Conservation (phyloP, 2,329 filamentous ascomycete genomes). For the Talaromyces islandicus region DNA sequence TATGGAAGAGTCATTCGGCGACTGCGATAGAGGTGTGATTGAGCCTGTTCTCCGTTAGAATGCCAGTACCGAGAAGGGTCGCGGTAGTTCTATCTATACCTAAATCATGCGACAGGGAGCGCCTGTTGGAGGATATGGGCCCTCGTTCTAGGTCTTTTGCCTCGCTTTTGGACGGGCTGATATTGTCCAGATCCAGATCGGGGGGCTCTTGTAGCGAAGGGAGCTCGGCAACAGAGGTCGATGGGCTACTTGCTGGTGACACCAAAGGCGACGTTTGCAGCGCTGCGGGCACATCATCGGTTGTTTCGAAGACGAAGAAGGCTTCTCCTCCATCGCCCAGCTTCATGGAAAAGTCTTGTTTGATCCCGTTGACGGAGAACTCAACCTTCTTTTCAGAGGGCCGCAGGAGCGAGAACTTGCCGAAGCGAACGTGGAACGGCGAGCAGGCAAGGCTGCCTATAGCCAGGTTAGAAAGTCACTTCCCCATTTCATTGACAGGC, state of each 20-base stretch:
- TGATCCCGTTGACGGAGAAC: constrained; percentile 87
- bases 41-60: constrained; percentile 21
- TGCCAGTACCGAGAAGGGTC: neutral
- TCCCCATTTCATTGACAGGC: neutral
- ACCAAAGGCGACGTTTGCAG: constrained; percentile 92
- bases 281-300: constrained; percentile 82
- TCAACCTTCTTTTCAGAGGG: constrained; percentile 99
- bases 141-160: constrained; percentile 20
- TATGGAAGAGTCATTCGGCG: constrained; percentile 26
- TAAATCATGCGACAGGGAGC: constrained; percentile 8
- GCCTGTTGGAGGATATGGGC: constrained; percentile 19
- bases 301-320: constrained; percentile 97
- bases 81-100: constrained; percentile 8
- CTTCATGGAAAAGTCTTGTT: constrained; percentile 96
- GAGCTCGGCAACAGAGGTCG: constrained; percentile 22
- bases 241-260: constrained; percentile 79
- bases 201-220: constrained; percentile 44
- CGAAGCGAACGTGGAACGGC: constrained; percentile 97
- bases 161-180: constrained; percentile 15
- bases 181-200: constrained; percentile 41
- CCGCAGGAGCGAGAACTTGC: constrained; percentile 92
- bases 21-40: constrained; percentile 35
- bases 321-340: constrained; percentile 94
- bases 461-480: constrained; percentile 10
- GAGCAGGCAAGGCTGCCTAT: constrained; percentile 72